Conservation (phyloP, 352 stramenopile genomes). For the Aphanomyces stellatus region DNA sequence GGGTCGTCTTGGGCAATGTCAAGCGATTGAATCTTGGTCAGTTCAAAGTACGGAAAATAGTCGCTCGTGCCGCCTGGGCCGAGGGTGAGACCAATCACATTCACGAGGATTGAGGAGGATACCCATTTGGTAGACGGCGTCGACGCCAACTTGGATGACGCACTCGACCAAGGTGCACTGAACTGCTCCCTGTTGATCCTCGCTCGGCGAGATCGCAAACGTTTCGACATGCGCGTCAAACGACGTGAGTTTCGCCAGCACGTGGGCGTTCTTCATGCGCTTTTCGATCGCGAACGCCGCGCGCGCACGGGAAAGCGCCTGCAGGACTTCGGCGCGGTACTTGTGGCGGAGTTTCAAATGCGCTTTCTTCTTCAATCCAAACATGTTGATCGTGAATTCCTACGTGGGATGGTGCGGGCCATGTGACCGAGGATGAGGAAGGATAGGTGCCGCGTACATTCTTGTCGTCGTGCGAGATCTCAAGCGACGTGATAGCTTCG, state of each 20-base stretch:
- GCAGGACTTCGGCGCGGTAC: constrained; percentile 3
- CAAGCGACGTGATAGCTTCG: constrained; percentile 6
- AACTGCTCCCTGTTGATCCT: not conserved
- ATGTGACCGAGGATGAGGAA: not conserved
- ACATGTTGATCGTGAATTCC: constrained; percentile 19
- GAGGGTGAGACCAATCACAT: not conserved
- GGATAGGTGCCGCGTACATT: not conserved
- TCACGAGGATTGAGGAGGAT: not conserved
- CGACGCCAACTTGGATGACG: constrained; percentile 10
- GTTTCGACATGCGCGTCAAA: constrained; percentile 9
- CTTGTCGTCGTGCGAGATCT: constrained; percentile 13
- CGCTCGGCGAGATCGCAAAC: not conserved
- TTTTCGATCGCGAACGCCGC: constrained; percentile 5
- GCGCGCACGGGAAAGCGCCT: not conserved
- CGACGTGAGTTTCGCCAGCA: constrained; percentile 12
- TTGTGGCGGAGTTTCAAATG: constrained; percentile 2
- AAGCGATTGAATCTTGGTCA: constrained; percentile 7
- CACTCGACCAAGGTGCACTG: not conserved
- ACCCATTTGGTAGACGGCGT: constrained; percentile 9
- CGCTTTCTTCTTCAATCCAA: constrained; percentile 10
- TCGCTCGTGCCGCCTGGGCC: not conserved
- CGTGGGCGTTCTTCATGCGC: not conserved
- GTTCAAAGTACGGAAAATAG: not conserved
- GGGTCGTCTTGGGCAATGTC: constrained; percentile 2
- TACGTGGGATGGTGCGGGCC: not conserved